A percentile compares a stretch with the other conserved stretches of the same genome.
phyloP scores from a whole-genome alignment of 306 rosid species.

The Dicorynia guianensis region DNA sequence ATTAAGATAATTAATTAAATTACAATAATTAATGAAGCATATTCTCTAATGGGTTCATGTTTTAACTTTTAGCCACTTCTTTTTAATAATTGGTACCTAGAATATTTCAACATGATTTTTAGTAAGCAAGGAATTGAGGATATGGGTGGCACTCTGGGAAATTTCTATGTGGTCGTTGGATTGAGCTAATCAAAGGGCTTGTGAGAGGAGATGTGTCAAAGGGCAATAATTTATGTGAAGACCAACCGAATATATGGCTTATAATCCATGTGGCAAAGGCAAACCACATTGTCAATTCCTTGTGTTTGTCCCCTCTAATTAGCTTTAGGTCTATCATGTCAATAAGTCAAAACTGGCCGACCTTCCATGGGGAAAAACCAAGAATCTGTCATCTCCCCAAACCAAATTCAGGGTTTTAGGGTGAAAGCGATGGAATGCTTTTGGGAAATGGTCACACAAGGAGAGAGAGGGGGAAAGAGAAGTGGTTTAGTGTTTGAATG shows the following conservation, averaged over 20 bases:
- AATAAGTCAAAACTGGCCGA: slow-evolving; percentile 58
- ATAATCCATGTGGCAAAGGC: slow-evolving; percentile 44
- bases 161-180: background rate
- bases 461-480: slow-evolving; percentile 9
- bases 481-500: slow-evolving; percentile 47
- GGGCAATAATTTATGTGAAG: slow-evolving; percentile 42
- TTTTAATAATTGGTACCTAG: slow-evolving; percentile 6
- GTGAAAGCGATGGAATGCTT: slow-evolving; percentile 14
- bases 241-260: slow-evolving; percentile 40
- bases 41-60: background rate
- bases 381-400: slow-evolving; percentile 42
- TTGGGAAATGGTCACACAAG: too few relatives aligned
- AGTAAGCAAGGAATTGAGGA: background rate
- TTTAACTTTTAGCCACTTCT: background rate
- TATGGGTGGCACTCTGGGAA: slow-evolving; percentile 8
- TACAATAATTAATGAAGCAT: background rate
- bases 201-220: slow-evolving; percentile 20
- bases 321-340: slow-evolving; percentile 37
- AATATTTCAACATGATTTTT: slow-evolving; percentile 6
- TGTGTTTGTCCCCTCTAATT: slow-evolving; percentile 35
- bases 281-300: slow-evolving; percentile 41
- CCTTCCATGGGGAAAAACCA: slow-evolving; percentile 39
- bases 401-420: slow-evolving; percentile 35
- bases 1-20: background rate
- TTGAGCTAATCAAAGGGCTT: background rate